A percentile compares a stretch with the other conserved stretches of the same genome.
Evolutionary conservation across 2,329 filamentous ascomycete genomes (phyloP).

Genomic region (Aspergillus quadricinctus): DNA sequence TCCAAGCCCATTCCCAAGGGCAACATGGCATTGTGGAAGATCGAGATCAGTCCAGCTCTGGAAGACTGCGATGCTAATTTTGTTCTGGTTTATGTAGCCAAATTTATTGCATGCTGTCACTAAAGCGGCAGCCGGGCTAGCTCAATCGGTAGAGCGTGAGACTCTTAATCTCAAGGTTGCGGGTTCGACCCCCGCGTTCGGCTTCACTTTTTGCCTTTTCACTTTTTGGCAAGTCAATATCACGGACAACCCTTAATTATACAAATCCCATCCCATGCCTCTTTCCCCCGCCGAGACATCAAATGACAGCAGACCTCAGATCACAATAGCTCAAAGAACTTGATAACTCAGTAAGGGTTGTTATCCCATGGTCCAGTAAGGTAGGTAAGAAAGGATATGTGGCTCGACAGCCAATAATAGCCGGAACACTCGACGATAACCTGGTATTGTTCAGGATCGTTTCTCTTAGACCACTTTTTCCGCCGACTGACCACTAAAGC

Average conservation of each 20-base stretch:
- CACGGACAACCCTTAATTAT: too few species aligned
- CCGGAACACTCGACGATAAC: too few species aligned
- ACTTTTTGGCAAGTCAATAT: too few species aligned
- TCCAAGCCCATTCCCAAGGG: neutral
- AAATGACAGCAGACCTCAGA: too few species aligned
- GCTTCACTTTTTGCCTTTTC: neutral
- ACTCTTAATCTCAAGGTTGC: constrained; percentile 46
- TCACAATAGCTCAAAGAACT: too few species aligned
- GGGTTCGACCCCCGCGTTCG: constrained; percentile 38
- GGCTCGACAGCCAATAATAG: neutral
- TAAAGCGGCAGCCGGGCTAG: constrained; percentile 38
- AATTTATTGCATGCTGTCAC: neutral
- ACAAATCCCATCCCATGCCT: too few species aligned
- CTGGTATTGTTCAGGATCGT: too few species aligned
- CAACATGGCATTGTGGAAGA: too few species aligned
- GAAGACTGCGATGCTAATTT: neutral
- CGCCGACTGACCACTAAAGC: neutral
- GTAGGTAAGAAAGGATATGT: too few species aligned
- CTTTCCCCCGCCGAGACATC: too few species aligned
- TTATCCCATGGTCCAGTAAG: too few species aligned
- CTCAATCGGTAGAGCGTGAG: constrained; percentile 51
- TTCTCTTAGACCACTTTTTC: neutral
- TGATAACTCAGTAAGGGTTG: too few species aligned
- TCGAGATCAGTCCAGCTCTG: neutral
- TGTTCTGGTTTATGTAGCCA: neutral